These are phyloP conservation scores for Rugosomyces carneus DNA, from an alignment of 1,284 basidiomycete species.

Conservation along the genomic window DNA sequence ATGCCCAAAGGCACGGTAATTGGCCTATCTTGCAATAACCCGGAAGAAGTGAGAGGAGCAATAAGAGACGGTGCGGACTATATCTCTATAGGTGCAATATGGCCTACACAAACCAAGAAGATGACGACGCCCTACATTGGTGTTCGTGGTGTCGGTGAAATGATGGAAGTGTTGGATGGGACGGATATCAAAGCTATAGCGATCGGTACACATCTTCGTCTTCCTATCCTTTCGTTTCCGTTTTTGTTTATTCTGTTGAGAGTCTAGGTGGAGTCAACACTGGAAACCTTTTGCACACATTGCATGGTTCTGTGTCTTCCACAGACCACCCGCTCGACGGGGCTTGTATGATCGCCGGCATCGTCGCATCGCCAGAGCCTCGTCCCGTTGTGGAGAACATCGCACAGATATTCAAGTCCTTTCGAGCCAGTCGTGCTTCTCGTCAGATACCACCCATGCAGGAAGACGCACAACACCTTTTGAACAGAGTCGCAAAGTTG, in stretches of 20 bases:
- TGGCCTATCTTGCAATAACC: constrained; percentile 75
- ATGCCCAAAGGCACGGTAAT: constrained; percentile 72
- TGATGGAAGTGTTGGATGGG: constrained; percentile 61
- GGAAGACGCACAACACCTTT: not conserved
- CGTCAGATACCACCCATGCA: not conserved
- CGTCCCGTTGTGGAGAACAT: constrained; percentile 48
- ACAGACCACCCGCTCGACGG: constrained; percentile 64
- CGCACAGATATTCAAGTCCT: constrained; percentile 37
- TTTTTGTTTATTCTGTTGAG: constrained; percentile 1
- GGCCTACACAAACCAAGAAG: constrained; percentile 70
- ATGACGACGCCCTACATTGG: constrained; percentile 55
- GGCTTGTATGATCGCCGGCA: constrained; percentile 88
- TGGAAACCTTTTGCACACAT: constrained; percentile 63
- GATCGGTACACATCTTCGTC: constrained; percentile 56
- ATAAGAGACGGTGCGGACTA: constrained; percentile 70
- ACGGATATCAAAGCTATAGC: constrained; percentile 68
- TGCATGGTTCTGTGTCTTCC: constrained; percentile 64
- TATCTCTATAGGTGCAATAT: constrained; percentile 81
- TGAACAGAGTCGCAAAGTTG: constrained; percentile 31
- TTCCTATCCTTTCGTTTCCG: not conserved
- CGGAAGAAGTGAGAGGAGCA: constrained; percentile 57
- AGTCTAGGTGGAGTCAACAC: constrained; percentile 85
- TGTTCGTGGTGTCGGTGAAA: constrained; percentile 57
- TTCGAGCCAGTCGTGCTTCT: constrained; percentile 22
- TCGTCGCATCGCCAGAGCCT: constrained; percentile 69